Percentiles rank a stretch among this genome's conserved stretches.
These are phyloP conservation scores for Magnaporthiopsis rhizophila DNA, from an alignment of 2,329 filamentous ascomycete genomes.

Conservation along the genomic window DNA sequence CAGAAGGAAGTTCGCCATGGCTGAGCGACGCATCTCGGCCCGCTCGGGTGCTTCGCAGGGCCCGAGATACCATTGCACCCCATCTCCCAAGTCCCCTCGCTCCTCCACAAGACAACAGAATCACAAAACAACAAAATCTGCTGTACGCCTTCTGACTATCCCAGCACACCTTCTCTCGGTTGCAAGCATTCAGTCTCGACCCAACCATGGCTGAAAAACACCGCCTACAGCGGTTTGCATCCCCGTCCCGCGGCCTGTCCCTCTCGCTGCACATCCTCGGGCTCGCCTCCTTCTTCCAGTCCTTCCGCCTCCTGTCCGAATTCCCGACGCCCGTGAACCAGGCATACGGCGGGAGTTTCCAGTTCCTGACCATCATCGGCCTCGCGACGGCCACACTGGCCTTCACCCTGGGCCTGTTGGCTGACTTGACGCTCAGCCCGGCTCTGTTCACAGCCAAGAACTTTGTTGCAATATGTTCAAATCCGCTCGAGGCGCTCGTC, in stretches of 20 bases:
- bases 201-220: constrained; percentile 28
- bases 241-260: constrained; percentile 57
- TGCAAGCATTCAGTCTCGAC: neutral
- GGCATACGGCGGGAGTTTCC: constrained; percentile 59
- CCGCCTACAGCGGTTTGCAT: constrained; percentile 56
- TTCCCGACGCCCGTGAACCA: constrained; percentile 46
- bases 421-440: constrained; percentile 53
- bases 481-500: constrained; percentile 65
- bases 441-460: constrained; percentile 62
- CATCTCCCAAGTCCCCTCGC: neutral
- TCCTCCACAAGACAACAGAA: neutral
- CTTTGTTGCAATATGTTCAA: constrained; percentile 52
- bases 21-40: neutral
- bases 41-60: neutral
- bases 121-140: neutral
- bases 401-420: constrained; percentile 53
- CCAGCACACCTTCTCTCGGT: too few relatives aligned
- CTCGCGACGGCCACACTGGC: constrained; percentile 52
- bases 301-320: constrained; percentile 40
- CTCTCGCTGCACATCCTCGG: constrained; percentile 52
- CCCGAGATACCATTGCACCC: neutral
- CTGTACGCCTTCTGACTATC: neutral
- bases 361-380: constrained; percentile 69
- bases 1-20: too few relatives aligned
- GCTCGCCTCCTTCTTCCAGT: constrained; percentile 43